Evolutionary conservation across 106 monocot genomes (phyloP).

Genomic region (Ottelia alismoides): DNA sequence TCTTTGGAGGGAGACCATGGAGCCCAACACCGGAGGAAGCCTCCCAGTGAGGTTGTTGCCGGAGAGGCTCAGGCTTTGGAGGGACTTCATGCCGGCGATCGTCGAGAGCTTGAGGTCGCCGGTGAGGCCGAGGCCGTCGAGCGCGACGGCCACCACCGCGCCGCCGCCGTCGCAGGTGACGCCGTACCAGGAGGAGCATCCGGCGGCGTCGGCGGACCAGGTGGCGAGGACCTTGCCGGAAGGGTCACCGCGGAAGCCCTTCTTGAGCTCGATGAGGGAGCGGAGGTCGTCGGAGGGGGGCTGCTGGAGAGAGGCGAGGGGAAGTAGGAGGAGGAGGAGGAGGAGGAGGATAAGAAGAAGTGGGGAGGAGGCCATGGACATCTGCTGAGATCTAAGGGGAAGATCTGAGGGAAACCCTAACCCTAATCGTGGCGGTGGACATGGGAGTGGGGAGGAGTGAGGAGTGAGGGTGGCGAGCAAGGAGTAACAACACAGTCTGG

Average conservation of each 20-base stretch:
- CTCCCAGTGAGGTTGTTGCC: conserved; percentile 69
- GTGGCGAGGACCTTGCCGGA: conserved; percentile 27
- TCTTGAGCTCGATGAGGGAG: conserved; percentile 78
- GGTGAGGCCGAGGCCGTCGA: conserved; percentile 41
- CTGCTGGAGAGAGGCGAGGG: background rate
- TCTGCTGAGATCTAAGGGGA: background rate
- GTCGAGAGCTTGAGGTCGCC: conserved; percentile 66
- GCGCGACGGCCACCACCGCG: conserved; percentile 32
- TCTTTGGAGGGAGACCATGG: conserved; percentile 32
- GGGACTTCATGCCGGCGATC: conserved; percentile 23
- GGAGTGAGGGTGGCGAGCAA: background rate
- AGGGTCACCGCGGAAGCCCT: conserved; percentile 44
- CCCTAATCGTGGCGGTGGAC: background rate
- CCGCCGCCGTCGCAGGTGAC: conserved; percentile 40
- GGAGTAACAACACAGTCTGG: background rate
- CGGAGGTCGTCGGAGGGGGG: conserved; percentile 25
- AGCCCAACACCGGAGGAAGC: conserved; percentile 44
- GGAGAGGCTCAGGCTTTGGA: conserved; percentile 51
- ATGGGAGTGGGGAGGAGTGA: background rate
- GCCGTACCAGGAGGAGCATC: conserved; percentile 17
- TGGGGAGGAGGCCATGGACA: background rate
- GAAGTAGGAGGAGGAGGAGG: conserved; percentile 10
- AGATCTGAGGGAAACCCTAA: background rate
- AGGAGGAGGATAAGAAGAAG: background rate
- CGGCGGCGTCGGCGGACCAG: conserved; percentile 25